A percentile compares a stretch with the other conserved stretches of the same genome.
Evolutionary conservation across 1,284 basidiomycete species (phyloP).

Genomic region (Heliocybe sulcata): DNA sequence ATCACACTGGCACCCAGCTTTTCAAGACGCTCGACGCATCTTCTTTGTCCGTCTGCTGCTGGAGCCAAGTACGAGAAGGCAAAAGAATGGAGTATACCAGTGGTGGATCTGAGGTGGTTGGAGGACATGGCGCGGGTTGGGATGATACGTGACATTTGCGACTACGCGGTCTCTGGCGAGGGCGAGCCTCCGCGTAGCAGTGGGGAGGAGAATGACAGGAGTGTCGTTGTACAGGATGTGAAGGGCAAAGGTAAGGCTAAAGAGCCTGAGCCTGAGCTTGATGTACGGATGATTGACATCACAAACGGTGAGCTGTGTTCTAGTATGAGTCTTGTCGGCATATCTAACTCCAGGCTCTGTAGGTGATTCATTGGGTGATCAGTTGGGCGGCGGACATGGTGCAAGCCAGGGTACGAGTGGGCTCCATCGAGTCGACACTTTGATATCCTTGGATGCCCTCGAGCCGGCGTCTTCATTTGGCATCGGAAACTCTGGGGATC

Average conservation of each 20-base stretch:
- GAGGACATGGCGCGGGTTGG: constrained; percentile 41
- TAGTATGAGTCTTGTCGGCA: neutral
- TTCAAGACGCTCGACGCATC: constrained; percentile 57
- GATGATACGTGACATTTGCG: constrained; percentile 23
- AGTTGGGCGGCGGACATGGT: neutral
- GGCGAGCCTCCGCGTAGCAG: neutral
- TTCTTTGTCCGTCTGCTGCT: constrained; percentile 59
- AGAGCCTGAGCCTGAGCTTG: constrained; percentile 9
- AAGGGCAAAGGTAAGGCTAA: constrained; percentile 10
- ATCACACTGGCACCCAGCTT: constrained; percentile 49
- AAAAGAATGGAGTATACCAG: constrained; percentile 57
- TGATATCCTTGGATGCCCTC: neutral
- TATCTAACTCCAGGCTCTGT: too few relatives aligned
- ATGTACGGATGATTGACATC: constrained; percentile 24
- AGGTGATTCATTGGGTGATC: neutral
- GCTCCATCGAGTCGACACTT: too few relatives aligned
- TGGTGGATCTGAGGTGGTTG: constrained; percentile 61
- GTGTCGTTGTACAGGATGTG: constrained; percentile 1
- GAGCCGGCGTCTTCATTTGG: neutral
- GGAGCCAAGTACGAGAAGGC: constrained; percentile 74
- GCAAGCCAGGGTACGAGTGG: too few relatives aligned
- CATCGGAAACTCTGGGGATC: neutral
- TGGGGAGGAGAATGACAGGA: neutral
- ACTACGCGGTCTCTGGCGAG: neutral
- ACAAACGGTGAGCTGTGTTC: constrained; percentile 21